Evolutionary conservation across 1,139 yeast genomes (phyloP).

Genomic region (Zygosaccharomyces sapae): DNA sequence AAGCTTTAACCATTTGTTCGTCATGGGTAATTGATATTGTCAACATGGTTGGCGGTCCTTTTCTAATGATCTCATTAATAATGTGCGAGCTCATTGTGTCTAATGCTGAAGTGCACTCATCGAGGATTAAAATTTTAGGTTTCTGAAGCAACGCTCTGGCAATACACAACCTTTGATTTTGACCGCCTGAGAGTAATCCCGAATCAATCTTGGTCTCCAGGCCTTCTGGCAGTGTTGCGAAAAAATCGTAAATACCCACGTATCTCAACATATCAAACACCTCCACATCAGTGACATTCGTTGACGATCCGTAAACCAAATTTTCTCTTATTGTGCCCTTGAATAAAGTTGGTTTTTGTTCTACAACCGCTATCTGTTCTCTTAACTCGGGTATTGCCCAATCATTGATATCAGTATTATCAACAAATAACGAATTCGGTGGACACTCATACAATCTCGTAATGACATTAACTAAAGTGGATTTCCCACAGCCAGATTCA

Average conservation of each 20-base stretch:
- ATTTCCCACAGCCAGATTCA: slow-evolving; percentile 77
- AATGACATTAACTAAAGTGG: slow-evolving; percentile 56
- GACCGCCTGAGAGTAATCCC: slow-evolving; percentile 69
- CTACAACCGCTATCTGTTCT: slow-evolving; percentile 55
- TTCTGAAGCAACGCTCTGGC: slow-evolving; percentile 66
- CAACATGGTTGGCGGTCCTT: slow-evolving; percentile 29
- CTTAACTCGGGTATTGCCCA: slow-evolving; percentile 51
- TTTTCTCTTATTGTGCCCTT: slow-evolving; percentile 67
- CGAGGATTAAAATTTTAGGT: slow-evolving; percentile 62
- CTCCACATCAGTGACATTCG: slow-evolving; percentile 36
- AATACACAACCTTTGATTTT: slow-evolving; percentile 69
- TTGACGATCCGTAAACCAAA: slow-evolving; percentile 53
- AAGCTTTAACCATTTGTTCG: slow-evolving; percentile 48
- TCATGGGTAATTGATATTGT: slow-evolving; percentile 56
- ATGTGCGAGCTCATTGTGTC: slow-evolving; percentile 54
- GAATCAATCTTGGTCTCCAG: slow-evolving; percentile 57
- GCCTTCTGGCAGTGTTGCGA: slow-evolving; percentile 51
- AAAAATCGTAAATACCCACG: slow-evolving; percentile 52
- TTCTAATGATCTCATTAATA: slow-evolving; percentile 39
- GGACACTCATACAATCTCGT: slow-evolving; percentile 48
- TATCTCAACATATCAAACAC: slow-evolving; percentile 43
- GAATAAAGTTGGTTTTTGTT: slow-evolving; percentile 63
- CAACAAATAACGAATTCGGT: slow-evolving; percentile 38
- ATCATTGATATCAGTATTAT: slow-evolving; percentile 43
- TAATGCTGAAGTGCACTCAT: slow-evolving; percentile 77